Percentiles rank a stretch among this genome's conserved stretches.
phyloP scores from a whole-genome alignment of 139 green algal species.

The Bryopsis sp. region DNA sequence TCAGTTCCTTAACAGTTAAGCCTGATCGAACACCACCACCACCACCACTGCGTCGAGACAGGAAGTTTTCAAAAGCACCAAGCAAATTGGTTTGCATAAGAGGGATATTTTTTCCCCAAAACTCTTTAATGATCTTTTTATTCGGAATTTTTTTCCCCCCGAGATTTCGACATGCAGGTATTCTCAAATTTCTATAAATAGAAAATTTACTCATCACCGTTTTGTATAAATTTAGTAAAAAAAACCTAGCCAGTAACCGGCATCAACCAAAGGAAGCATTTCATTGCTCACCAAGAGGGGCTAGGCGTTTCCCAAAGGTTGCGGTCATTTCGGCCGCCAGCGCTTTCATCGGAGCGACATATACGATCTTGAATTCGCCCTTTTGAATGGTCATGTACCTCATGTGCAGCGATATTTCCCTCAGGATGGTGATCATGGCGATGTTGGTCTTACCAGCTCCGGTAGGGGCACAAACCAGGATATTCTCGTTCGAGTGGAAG shows the following conservation, averaged over 20 bases:
- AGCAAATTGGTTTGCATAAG: too few relatives aligned
- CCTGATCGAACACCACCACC: too few relatives aligned
- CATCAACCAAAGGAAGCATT: neutral
- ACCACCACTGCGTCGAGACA: too few relatives aligned
- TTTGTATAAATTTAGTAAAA: too few relatives aligned
- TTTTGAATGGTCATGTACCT: slow-evolving; percentile 54
- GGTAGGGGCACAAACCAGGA: slow-evolving; percentile 61
- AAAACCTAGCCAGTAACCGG: too few relatives aligned
- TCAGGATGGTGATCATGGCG: slow-evolving; percentile 93
- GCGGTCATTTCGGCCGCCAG: slow-evolving; percentile 78
- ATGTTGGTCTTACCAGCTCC: slow-evolving; percentile 99
- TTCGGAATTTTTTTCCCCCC: too few relatives aligned
- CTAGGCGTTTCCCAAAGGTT: slow-evolving; percentile 76
- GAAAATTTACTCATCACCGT: too few relatives aligned
- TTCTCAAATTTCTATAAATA: too few relatives aligned
- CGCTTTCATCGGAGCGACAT: slow-evolving; percentile 98
- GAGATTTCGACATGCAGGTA: too few relatives aligned
- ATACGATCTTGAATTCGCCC: slow-evolving; percentile 85
- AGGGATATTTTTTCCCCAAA: too few relatives aligned
- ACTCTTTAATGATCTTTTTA: too few relatives aligned
- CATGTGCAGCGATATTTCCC: slow-evolving; percentile 73
- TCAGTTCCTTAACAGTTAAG: slow-evolving; percentile 66
- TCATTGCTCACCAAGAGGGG: slow-evolving; percentile 57
- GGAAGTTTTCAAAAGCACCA: too few relatives aligned
- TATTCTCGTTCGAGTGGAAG: slow-evolving; percentile 73